A percentile compares a stretch with the other conserved stretches of the same genome.
phyloP scores from a whole-genome alignment of 441 rosid species.

The Croton setiger region DNA sequence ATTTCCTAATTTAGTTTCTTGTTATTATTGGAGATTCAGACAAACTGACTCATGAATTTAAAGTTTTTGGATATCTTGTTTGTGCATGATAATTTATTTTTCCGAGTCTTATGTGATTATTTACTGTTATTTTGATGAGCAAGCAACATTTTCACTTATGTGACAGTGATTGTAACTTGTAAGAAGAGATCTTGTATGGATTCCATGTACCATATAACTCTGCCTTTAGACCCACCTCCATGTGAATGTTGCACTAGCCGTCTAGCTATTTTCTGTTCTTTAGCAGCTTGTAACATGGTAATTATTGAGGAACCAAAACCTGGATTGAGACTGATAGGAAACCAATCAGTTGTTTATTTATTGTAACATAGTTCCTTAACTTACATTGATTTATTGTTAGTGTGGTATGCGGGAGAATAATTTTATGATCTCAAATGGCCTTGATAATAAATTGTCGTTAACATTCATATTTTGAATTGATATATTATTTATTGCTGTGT shows the following conservation, averaged over 20 bases:
- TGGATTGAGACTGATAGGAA: not conserved
- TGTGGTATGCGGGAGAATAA: not conserved
- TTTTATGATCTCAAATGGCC: not conserved
- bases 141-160: not conserved
- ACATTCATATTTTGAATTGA: conserved; percentile 11
- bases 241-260: conserved; percentile 1
- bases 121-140: not conserved
- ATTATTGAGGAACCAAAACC: not conserved
- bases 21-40: not conserved
- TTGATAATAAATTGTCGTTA: conserved; percentile 1
- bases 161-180: not conserved
- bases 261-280: not conserved
- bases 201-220: not conserved
- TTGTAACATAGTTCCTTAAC: not conserved
- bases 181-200: not conserved
- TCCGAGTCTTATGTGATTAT: not conserved
- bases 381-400: not conserved
- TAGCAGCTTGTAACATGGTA: conserved; percentile 3
- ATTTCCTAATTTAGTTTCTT: not conserved
- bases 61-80: not conserved
- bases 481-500: conserved; percentile 1
- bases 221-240: not conserved
- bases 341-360: not conserved
- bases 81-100: not conserved
- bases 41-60: not conserved